Base-by-base conservation (phyloP, 352 stramenopile species). In the Phytophthora chlamydospora region DNA sequence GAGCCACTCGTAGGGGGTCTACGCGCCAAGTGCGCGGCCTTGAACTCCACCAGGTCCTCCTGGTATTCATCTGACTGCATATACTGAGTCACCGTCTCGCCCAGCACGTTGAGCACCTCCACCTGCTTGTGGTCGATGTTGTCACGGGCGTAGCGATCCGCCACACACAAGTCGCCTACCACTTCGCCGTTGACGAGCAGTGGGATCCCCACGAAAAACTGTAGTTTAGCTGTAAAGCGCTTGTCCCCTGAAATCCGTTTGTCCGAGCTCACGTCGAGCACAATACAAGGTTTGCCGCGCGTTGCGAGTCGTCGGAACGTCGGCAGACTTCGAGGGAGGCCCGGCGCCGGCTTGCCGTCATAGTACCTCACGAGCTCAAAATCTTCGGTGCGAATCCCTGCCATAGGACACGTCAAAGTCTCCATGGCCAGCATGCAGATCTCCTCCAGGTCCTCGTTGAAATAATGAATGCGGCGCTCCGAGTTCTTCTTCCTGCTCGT, bases 371-470 rank as follows among this genome's bases (percentile, higher is more conserved):
- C 88, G 16, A 96, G 76, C 66, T 96, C 85, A 54, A 96, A 94
- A 57, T 95, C 79, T 58, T 92, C 86, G 0, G 85, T 96, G 45
- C 88, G 88, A 45, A 96, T 95, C 17, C 88, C 88, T 4, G 85
- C 88, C 84, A 96, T 94, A 7, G 88, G 83, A 34, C 88, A 96
- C 29, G 88, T 71, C 16, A 96, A 70, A 46, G 81, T 93, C 63
- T 96, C 78, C 88, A 96, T 96, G 2, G 88, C 88, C 17, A 94
- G 66, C 75, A 92, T 80, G 44, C 88, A 96, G 44, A 96, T 94
- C 65, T 96, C 85, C 31, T 91, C 85, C 61, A 96, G 90, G 50
- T 96, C 88, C 38, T 92, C 85, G 60, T 96, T 96, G 64, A 96
- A 91, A 62, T 90, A 96, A 62, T 88, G 74, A 27, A 91, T 90